Evolutionary conservation across 768 basidiomycete genomes (phyloP).

Genomic region (Aureoboletus auriporus): DNA sequence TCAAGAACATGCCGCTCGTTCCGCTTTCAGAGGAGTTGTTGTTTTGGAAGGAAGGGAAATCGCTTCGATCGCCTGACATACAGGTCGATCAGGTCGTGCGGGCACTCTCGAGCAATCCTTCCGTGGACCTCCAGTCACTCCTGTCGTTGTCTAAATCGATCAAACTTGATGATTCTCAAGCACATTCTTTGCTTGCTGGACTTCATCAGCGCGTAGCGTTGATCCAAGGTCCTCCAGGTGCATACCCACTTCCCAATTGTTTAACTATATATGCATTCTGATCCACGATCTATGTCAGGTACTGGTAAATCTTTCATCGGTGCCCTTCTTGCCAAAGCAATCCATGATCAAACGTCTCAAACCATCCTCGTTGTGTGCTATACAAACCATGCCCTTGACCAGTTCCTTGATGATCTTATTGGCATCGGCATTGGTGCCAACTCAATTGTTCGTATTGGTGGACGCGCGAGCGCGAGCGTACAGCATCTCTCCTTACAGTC

Average conservation of each 20-base stretch:
- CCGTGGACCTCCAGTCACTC: constrained; percentile 36
- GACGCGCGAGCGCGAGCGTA: constrained; percentile 50
- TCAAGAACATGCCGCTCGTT: constrained; percentile 46
- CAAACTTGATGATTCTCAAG: constrained; percentile 50
- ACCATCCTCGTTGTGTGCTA: constrained; percentile 68
- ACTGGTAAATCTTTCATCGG: constrained; percentile 77
- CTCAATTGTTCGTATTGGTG: constrained; percentile 53
- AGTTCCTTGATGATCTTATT: constrained; percentile 61
- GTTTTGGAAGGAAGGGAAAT: constrained; percentile 43
- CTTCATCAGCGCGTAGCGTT: constrained; percentile 54
- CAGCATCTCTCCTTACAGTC: constrained; percentile 44
- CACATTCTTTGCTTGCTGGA: constrained; percentile 43
- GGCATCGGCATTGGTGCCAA: constrained; percentile 49
- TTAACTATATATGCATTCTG: background rate
- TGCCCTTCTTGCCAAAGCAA: constrained; percentile 56
- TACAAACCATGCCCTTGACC: constrained; percentile 73
- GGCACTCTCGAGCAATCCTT: constrained; percentile 28
- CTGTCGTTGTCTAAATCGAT: constrained; percentile 38
- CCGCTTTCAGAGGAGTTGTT: constrained; percentile 53
- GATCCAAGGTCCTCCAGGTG: constrained; percentile 73
- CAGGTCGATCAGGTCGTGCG: constrained; percentile 22
- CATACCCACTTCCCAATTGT: constrained; percentile 4
- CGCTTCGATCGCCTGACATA: constrained; percentile 4
- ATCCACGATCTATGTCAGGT: constrained; percentile 34
- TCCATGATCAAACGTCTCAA: constrained; percentile 44